A percentile compares a stretch with the other conserved stretches of the same genome.
These are phyloP conservation scores for Emmonsia crescens DNA, from an alignment of 2,329 filamentous ascomycete genomes.

Conservation along the genomic window DNA sequence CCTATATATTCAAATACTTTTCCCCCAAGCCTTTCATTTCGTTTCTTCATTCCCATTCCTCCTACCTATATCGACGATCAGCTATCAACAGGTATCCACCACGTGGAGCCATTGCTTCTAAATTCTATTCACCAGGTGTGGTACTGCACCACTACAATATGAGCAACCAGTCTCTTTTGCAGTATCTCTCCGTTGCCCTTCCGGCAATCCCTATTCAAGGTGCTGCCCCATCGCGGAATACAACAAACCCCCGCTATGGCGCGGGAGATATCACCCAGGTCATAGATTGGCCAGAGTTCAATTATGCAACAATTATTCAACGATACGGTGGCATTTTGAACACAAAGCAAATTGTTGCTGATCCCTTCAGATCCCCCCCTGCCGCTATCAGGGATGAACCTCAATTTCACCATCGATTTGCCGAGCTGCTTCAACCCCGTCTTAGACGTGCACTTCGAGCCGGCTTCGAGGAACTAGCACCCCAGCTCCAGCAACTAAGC, in stretches of 20 bases:
- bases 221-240: background rate
- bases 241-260: background rate
- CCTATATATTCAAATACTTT: no score
- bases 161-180: no score
- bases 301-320: background rate
- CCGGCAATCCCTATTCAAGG: no score
- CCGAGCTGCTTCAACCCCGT: background rate
- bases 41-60: no score
- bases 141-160: no score
- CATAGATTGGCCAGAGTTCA: background rate
- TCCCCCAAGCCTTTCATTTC: no score
- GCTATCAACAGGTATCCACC: no score
- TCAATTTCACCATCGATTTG: background rate
- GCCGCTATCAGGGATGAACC: background rate
- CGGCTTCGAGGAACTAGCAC: background rate
- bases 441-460: slow-evolving; percentile 1
- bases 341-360: background rate
- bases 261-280: background rate
- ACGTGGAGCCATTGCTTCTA: no score
- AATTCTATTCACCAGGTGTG: no score
- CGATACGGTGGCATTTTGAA: background rate
- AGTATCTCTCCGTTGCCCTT: no score
- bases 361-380: background rate
- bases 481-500: background rate
- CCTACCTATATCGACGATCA: no score